phyloP scores from a whole-genome alignment of 495 filamentous ascomycete species.

The Trichoderma orchidacearum region DNA sequence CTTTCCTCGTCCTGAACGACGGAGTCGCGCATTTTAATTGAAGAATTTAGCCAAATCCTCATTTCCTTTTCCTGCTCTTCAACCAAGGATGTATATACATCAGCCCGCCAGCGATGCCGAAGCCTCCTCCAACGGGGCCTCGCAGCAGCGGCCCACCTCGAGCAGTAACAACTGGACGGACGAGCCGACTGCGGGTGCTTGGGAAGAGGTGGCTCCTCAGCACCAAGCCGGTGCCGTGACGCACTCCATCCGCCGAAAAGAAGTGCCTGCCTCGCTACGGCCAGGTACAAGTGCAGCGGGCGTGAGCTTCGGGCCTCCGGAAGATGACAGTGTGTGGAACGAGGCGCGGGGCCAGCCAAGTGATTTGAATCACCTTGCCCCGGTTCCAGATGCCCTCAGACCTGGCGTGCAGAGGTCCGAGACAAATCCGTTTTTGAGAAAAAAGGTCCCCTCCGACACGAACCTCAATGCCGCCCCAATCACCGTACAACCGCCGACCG shows the following conservation, averaged over 20 bases:
- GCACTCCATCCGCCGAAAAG: not conserved
- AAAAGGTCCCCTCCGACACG: conserved; percentile 2
- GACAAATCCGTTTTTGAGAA: conserved; percentile 40
- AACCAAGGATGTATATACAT: not conserved
- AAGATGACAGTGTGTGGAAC: conserved; percentile 14
- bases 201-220: not conserved
- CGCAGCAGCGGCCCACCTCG: not conserved
- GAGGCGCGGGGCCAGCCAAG: not conserved
- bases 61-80: no score
- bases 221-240: not conserved
- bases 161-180: not conserved
- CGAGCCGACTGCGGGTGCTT: not conserved
- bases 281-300: conserved; percentile 7
- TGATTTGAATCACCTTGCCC: not conserved
- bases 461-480: conserved; percentile 4
- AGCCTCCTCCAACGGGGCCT: not conserved
- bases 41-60: no score
- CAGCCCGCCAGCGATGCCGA: not conserved
- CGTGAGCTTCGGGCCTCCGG: conserved; percentile 6
- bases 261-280: conserved; percentile 11
- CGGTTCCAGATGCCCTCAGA: conserved; percentile 19
- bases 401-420: conserved; percentile 20
- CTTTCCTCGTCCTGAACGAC: no score
- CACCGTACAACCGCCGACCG: conserved; percentile 8
- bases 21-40: no score